Conservation (phyloP, 768 basidiomycete genomes). For the Cyclocybe cylindracea region DNA sequence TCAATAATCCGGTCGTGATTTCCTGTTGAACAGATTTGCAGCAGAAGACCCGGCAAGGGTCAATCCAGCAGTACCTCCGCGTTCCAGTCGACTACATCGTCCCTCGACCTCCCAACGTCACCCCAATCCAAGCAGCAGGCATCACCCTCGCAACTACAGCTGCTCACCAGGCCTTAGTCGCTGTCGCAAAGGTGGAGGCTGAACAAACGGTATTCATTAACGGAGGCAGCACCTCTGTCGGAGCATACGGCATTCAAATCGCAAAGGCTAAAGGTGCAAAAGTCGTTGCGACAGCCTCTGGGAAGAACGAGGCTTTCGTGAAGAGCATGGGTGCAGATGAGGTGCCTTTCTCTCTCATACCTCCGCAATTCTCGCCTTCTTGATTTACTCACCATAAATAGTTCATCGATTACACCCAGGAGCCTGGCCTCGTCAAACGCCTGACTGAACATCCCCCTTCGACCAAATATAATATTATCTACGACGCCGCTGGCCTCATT, state of each 20-base stretch:
- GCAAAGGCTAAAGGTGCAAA: slow-evolving; percentile 62
- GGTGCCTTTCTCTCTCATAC: slow-evolving; percentile 31
- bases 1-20: neutral
- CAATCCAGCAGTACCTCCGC: slow-evolving; percentile 57
- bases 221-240: slow-evolving; percentile 69
- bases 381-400: slow-evolving; percentile 9
- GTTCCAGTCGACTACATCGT: slow-evolving; percentile 43
- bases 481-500: slow-evolving; percentile 56
- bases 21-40: slow-evolving; percentile 18
- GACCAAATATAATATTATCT: slow-evolving; percentile 55
- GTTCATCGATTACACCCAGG: slow-evolving; percentile 65
- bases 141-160: slow-evolving; percentile 60
- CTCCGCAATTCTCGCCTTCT: neutral
- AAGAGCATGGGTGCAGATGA: slow-evolving; percentile 63
- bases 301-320: slow-evolving; percentile 57
- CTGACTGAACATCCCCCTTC: slow-evolving; percentile 45
- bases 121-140: slow-evolving; percentile 60
- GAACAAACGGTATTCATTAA: slow-evolving; percentile 62
- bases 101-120: slow-evolving; percentile 48
- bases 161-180: slow-evolving; percentile 55
- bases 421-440: slow-evolving; percentile 43
- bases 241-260: slow-evolving; percentile 66
- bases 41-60: slow-evolving; percentile 47
- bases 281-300: slow-evolving; percentile 61
- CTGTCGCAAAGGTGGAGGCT: slow-evolving; percentile 48